These are phyloP conservation scores for Penicillium occitanis DNA, from an alignment of 2,329 filamentous ascomycete genomes.

Conservation along the genomic window DNA sequence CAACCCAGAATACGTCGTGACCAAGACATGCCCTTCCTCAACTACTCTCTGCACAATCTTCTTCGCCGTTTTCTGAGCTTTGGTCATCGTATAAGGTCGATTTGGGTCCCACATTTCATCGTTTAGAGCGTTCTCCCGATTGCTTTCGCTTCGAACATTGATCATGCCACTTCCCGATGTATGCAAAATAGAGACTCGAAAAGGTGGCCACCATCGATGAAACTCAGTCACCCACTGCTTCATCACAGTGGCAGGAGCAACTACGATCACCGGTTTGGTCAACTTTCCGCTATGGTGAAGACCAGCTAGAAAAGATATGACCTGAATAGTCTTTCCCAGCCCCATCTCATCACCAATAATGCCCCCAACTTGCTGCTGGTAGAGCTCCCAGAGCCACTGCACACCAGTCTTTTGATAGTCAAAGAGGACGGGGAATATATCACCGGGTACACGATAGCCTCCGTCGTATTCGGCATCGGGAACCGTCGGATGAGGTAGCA, in stretches of 20 bases:
- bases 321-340: slow-evolving; percentile 87
- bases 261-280: slow-evolving; percentile 80
- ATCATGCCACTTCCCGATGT: slow-evolving; percentile 96
- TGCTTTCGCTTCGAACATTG: slow-evolving; percentile 64
- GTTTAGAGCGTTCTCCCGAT: slow-evolving; percentile 63
- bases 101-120: slow-evolving; percentile 55
- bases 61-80: slow-evolving; percentile 68
- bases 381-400: slow-evolving; percentile 92
- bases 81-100: slow-evolving; percentile 40
- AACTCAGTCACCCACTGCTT: slow-evolving; percentile 99
- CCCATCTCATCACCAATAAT: slow-evolving; percentile 99
- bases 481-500: slow-evolving; percentile 79
- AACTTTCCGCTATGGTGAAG: slow-evolving; percentile 89
- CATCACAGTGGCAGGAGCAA: slow-evolving; percentile 91
- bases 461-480: slow-evolving; percentile 74
- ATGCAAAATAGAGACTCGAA: slow-evolving; percentile 91
- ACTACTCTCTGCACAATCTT: slow-evolving; percentile 80
- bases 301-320: slow-evolving; percentile 80
- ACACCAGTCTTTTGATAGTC: slow-evolving; percentile 97
- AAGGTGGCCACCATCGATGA: slow-evolving; percentile 98
- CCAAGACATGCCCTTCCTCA: slow-evolving; percentile 82
- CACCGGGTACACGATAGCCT: slow-evolving; percentile 78
- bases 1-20: slow-evolving; percentile 95
- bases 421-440: slow-evolving; percentile 89
- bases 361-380: slow-evolving; percentile 84